These are phyloP conservation scores for Cercis canadensis DNA, from an alignment of 306 rosid genomes.

Conservation along the genomic window DNA sequence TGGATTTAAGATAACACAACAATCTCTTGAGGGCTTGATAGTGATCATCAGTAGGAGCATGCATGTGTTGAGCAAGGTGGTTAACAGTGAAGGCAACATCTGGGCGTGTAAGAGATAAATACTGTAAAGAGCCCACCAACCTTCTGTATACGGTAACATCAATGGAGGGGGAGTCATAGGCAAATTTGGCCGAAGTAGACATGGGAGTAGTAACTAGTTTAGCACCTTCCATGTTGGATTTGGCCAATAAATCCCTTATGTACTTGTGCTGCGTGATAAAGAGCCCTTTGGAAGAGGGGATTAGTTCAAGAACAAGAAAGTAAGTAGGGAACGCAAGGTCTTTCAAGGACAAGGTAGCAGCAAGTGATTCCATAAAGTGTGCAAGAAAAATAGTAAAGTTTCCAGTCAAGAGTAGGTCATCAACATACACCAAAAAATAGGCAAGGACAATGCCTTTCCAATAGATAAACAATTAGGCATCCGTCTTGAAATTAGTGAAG, in stretches of 20 bases:
- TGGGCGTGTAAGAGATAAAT: neutral
- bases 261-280: neutral
- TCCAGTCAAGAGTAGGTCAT: neutral
- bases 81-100: neutral
- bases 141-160: neutral
- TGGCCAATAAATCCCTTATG: neutral
- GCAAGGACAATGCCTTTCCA: neutral
- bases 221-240: neutral
- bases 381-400: neutral
- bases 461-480: neutral
- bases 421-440: neutral
- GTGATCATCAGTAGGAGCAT: neutral
- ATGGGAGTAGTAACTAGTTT: neutral
- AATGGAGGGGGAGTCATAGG: neutral
- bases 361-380: neutral
- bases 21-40: neutral
- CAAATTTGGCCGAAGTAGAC: neutral
- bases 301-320: neutral
- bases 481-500: neutral
- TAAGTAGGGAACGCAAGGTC: neutral
- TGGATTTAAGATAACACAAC: neutral
- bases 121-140: neutral
- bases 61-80: neutral
- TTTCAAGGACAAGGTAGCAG: neutral
- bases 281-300: neutral